Conservation (phyloP, 2,329 filamentous ascomycete genomes). For the Claviceps arundinis region DNA sequence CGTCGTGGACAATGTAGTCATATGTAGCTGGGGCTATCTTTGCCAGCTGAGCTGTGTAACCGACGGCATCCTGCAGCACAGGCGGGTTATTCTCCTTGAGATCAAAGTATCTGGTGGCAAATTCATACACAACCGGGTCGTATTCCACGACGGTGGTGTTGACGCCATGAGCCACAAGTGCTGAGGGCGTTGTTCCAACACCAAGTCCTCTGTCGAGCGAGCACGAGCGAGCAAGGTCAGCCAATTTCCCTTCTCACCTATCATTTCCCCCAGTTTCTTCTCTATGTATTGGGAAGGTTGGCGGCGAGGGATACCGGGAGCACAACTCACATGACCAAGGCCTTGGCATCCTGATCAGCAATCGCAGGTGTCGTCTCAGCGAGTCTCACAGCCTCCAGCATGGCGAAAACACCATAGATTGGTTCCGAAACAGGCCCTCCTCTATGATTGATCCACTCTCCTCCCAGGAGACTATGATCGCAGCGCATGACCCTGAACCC, state of each 20-base stretch:
- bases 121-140: constrained; percentile 76
- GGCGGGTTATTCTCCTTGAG: constrained; percentile 65
- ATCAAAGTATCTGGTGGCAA: constrained; percentile 70
- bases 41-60: constrained; percentile 42
- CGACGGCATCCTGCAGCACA: constrained; percentile 70
- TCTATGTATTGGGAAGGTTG: background rate
- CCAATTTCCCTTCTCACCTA: too few relatives aligned
- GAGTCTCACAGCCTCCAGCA: constrained; percentile 82
- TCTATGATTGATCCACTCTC: constrained; percentile 61
- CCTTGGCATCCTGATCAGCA: constrained; percentile 55
- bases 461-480: constrained; percentile 87
- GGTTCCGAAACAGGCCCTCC: constrained; percentile 58
- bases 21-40: constrained; percentile 38
- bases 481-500: constrained; percentile 76
- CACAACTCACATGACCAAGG: constrained; percentile 64
- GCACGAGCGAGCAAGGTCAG: background rate
- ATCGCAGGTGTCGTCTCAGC: constrained; percentile 45
- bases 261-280: background rate
- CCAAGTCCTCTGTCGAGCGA: constrained; percentile 56
- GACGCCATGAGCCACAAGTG: constrained; percentile 76
- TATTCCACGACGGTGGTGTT: constrained; percentile 91
- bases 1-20: constrained; percentile 93
- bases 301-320: background rate
- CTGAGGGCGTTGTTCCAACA: constrained; percentile 80
- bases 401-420: constrained; percentile 91